These are phyloP conservation scores for Tulasnella sp. DNA, from an alignment of 768 basidiomycete genomes.

Conservation along the genomic window DNA sequence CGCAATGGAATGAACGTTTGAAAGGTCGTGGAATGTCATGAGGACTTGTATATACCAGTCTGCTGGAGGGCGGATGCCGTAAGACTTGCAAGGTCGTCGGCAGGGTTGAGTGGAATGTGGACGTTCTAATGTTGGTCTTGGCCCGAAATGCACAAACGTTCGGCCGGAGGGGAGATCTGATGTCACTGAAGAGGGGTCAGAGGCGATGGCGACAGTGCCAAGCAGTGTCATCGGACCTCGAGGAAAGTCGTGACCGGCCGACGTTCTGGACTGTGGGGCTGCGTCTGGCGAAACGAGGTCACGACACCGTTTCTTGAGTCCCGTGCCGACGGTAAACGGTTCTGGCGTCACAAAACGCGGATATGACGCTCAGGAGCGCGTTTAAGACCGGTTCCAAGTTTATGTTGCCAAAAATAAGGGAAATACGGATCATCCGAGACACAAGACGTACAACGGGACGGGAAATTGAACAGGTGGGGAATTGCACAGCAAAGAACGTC, in stretches of 20 bases:
- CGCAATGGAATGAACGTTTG: conserved; percentile 7
- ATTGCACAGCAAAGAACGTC: not conserved
- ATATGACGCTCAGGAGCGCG: conserved; percentile 3
- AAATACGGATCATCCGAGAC: not conserved
- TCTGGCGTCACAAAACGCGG: conserved; percentile 14
- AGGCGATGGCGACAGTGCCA: not conserved
- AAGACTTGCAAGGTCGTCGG: not conserved
- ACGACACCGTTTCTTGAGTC: not conserved
- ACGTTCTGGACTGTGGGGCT: conserved; percentile 8
- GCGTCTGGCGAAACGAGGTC: conserved; percentile 13
- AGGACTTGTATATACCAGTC: conserved; percentile 15
- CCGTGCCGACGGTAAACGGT: not conserved
- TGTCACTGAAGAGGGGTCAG: conserved; percentile 1
- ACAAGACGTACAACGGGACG: not conserved
- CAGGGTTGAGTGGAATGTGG: not conserved
- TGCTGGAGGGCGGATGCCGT: conserved; percentile 5
- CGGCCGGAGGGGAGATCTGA: conserved; percentile 2
- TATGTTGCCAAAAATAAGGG: not conserved
- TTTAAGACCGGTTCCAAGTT: not conserved
- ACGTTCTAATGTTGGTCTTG: not conserved
- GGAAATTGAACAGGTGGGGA: not conserved
- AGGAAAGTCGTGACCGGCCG: conserved; percentile 4
- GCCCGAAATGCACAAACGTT: conserved; percentile 2
- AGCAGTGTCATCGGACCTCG: conserved; percentile 11
- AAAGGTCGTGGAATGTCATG: conserved; percentile 1